phyloP scores from a whole-genome alignment of 2,329 filamentous ascomycete species.

The Ceratocystis cacaofunesta region DNA sequence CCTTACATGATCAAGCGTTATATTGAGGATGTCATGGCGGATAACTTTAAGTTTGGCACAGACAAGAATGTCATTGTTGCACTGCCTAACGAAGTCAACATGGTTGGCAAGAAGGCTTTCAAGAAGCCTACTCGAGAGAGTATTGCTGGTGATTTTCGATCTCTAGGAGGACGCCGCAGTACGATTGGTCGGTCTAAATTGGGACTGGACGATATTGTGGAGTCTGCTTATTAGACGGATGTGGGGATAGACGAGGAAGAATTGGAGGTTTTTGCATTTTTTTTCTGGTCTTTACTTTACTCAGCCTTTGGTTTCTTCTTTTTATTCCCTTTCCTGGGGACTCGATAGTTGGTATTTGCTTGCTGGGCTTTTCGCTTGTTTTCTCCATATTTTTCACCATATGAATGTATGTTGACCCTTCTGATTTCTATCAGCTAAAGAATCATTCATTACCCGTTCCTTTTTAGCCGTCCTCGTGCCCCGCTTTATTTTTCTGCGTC shows the following conservation, averaged over 20 bases:
- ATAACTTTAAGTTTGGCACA: slow-evolving; percentile 94
- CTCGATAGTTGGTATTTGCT: not conserved
- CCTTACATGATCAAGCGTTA: slow-evolving; percentile 97
- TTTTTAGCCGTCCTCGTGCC: not conserved
- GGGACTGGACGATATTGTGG: slow-evolving; percentile 69
- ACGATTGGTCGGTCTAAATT: slow-evolving; percentile 53
- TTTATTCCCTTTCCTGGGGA: not conserved
- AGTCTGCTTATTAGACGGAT: slow-evolving; percentile 41
- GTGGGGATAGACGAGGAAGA: not conserved
- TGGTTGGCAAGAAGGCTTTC: slow-evolving; percentile 77
- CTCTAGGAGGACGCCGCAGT: slow-evolving; percentile 31
- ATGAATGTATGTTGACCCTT: not conserved
- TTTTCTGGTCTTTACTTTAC: not conserved
- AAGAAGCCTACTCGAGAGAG: slow-evolving; percentile 85
- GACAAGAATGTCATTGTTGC: slow-evolving; percentile 98
- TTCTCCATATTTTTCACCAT: not conserved
- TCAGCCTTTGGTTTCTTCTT: slow-evolving; percentile 7
- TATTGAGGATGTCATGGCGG: slow-evolving; percentile 85
- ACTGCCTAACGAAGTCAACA: slow-evolving; percentile 92
- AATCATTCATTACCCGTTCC: too few relatives aligned
- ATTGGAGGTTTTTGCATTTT: not conserved
- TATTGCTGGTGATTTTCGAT: slow-evolving; percentile 50
- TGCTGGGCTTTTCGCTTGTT: not conserved
- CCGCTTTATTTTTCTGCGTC: not conserved
- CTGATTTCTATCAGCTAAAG: too few relatives aligned